These are phyloP conservation scores for Lentinus brumalis DNA, from an alignment of 768 basidiomycete species.

Conservation along the genomic window DNA sequence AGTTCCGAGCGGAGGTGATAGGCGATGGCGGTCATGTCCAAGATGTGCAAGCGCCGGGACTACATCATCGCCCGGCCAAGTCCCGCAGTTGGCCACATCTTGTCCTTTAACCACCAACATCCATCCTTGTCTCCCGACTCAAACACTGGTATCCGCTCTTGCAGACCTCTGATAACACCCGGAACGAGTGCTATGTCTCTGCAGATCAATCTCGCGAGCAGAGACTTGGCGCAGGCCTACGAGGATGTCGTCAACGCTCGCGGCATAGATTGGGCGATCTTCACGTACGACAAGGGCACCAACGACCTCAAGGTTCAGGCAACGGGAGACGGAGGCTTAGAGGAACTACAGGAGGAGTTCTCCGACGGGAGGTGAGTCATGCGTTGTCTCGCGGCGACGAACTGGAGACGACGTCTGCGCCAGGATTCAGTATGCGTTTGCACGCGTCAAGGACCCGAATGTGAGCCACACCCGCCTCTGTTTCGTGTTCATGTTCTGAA, in stretches of 20 bases:
- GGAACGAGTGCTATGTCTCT: conserved; percentile 73
- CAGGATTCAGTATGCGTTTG: conserved; percentile 95
- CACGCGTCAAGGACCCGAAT: conserved; percentile 81
- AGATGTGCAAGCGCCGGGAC: conserved; percentile 8
- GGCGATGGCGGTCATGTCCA: conserved; percentile 10
- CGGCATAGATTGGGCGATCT: conserved; percentile 75
- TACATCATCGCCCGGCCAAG: conserved; percentile 9
- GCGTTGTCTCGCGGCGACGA: not conserved
- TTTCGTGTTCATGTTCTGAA: not conserved
- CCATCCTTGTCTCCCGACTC: no score
- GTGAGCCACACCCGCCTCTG: conserved; percentile 43
- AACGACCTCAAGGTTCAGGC: conserved; percentile 89
- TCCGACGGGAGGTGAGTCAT: conserved; percentile 80
- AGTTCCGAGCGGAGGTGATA: not conserved
- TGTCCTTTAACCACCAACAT: not conserved
- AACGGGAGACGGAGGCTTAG: conserved; percentile 84
- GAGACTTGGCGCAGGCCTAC: conserved; percentile 73
- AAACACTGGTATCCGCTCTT: no score
- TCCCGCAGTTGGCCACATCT: not conserved
- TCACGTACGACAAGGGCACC: conserved; percentile 78
- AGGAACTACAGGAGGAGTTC: conserved; percentile 93
- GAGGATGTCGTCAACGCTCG: conserved; percentile 68
- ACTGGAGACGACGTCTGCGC: not conserved
- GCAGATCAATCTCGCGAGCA: conserved; percentile 76
- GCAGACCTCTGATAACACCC: no score